These are phyloP conservation scores for Colletotrichum tamarilloi DNA, from an alignment of 2,329 filamentous ascomycete species.

Conservation along the genomic window DNA sequence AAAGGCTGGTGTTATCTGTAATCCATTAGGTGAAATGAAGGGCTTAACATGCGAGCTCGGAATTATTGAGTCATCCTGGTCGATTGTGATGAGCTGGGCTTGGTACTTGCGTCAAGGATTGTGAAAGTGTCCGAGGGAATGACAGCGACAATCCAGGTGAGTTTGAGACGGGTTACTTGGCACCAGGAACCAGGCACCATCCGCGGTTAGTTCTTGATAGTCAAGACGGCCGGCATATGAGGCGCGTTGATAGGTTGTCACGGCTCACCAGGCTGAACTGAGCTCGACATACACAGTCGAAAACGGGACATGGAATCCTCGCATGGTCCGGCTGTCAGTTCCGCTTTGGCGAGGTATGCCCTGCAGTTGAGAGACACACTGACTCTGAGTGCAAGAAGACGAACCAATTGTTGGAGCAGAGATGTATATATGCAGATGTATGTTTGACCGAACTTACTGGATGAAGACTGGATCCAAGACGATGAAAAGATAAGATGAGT, in stretches of 20 bases:
- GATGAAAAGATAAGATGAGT: neutral
- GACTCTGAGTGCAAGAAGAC: neutral
- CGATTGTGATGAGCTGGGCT: neutral
- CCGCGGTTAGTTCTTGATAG: neutral
- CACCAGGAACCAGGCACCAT: constrained; percentile 13
- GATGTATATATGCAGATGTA: neutral
- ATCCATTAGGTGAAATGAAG: neutral
- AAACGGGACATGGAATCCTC: neutral
- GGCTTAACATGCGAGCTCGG: neutral
- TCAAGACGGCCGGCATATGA: neutral
- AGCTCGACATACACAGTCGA: neutral
- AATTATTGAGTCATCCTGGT: constrained; percentile 15
- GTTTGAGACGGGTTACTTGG: constrained; percentile 6
- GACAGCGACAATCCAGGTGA: constrained; percentile 18
- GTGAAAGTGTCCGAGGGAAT: neutral
- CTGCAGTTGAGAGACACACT: neutral
- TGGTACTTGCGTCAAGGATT: neutral
- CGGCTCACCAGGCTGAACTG: neutral
- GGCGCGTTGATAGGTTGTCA: neutral
- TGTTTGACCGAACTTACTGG: neutral
- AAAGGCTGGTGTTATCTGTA: neutral
- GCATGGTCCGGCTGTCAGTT: neutral
- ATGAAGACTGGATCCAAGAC: neutral
- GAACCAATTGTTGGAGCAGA: neutral
- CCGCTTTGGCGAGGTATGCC: neutral